phyloP scores from a whole-genome alignment of 73 alveolate genomes.

The Diophrys sp. region DNA sequence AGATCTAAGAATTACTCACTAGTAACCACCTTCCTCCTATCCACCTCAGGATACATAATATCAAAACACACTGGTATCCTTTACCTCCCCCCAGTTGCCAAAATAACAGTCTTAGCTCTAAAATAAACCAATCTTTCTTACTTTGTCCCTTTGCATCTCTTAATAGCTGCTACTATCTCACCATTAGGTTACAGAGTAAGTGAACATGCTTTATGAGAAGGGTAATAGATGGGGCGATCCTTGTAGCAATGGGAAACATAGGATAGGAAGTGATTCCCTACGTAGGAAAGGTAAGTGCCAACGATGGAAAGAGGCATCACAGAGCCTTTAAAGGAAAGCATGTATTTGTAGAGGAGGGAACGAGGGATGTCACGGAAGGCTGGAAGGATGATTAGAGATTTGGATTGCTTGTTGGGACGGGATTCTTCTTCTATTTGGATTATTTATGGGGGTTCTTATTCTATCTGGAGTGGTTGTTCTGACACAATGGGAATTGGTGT shows the following conservation, averaged over 20 bases:
- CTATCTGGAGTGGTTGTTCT: not conserved
- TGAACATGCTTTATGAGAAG: conserved; percentile 21
- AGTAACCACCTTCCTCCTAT: not conserved
- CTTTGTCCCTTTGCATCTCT: conserved; percentile 8
- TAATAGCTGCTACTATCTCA: conserved; percentile 12
- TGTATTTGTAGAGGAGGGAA: conserved; percentile 7
- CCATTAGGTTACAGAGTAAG: conserved; percentile 26
- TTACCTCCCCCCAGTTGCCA: conserved; percentile 44
- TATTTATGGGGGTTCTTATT: not conserved
- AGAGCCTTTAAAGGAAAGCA: conserved; percentile 8
- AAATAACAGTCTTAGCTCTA: conserved; percentile 29
- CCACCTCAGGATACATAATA: conserved; percentile 19
- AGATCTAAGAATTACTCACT: not conserved
- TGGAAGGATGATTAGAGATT: not conserved
- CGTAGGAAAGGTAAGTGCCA: conserved; percentile 33
- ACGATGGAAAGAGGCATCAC: conserved; percentile 37
- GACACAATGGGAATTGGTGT: not conserved
- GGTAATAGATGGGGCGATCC: conserved; percentile 24
- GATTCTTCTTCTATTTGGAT: conserved; percentile 10
- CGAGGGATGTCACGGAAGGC: not conserved
- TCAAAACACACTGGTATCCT: conserved; percentile 13
- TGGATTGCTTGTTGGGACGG: not conserved
- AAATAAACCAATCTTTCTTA: conserved; percentile 9
- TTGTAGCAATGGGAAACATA: not conserved
- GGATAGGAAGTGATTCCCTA: conserved; percentile 41